Conservation (phyloP, 2,329 filamentous ascomycete genomes). For the Trichoderma atroviride region DNA sequence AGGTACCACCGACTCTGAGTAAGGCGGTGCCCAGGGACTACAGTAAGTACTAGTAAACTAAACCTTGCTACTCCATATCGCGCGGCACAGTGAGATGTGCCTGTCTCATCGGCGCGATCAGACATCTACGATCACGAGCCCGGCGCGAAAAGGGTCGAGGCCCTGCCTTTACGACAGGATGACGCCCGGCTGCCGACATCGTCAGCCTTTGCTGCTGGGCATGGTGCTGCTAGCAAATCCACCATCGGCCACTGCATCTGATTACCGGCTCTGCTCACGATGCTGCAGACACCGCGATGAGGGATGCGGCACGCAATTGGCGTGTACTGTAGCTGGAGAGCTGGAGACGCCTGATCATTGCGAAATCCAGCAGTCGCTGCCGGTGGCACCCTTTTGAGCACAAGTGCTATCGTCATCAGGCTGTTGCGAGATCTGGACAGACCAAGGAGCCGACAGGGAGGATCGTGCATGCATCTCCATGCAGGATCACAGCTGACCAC, state of each 20-base stretch:
- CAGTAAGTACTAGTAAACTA: too few species aligned
- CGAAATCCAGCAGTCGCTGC: neutral
- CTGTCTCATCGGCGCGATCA: conserved; percentile 24
- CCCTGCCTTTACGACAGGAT: neutral
- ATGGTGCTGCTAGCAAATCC: neutral
- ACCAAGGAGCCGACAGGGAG: conserved; percentile 7
- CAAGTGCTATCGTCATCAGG: neutral
- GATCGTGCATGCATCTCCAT: conserved; percentile 18
- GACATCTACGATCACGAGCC: conserved; percentile 21
- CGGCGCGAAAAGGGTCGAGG: conserved; percentile 6
- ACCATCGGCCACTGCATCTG: neutral
- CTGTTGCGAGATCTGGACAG: conserved; percentile 8
- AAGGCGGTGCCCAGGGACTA: conserved; percentile 3
- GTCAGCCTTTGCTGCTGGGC: neutral
- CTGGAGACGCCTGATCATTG: neutral
- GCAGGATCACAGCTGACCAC: conserved; percentile 22
- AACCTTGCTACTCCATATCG: conserved; percentile 16
- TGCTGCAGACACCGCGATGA: neutral
- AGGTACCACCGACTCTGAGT: neutral
- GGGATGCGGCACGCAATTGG: neutral
- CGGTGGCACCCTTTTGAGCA: neutral
- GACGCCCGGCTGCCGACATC: conserved; percentile 4
- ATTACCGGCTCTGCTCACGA: neutral
- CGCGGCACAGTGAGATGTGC: conserved; percentile 18
- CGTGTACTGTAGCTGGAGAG: neutral